These are phyloP conservation scores for Verticillium albo-atrum DNA, from an alignment of 2,329 filamentous ascomycete genomes.

Conservation along the genomic window DNA sequence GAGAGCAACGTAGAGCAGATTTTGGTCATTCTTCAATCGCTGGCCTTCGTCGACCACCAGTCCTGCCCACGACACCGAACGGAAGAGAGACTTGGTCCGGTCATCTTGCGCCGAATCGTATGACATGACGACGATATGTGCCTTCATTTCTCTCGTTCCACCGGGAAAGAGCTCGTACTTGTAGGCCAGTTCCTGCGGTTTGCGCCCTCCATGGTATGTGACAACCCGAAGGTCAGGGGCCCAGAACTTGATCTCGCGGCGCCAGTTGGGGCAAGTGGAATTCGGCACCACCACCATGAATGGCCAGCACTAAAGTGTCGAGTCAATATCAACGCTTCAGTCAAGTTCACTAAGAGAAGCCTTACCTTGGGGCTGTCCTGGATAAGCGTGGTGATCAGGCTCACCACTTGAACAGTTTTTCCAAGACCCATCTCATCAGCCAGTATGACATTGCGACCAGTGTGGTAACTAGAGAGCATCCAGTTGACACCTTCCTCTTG, in stretches of 20 bases:
- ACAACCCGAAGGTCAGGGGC: slow-evolving; percentile 80
- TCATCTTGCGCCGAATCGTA: slow-evolving; percentile 85
- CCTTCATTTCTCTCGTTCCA: slow-evolving; percentile 63
- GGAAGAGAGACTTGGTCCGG: slow-evolving; percentile 61
- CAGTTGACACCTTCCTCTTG: slow-evolving; percentile 93
- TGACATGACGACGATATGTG: slow-evolving; percentile 90
- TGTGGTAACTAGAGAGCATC: slow-evolving; percentile 87
- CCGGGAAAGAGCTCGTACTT: slow-evolving; percentile 81
- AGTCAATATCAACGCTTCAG: slow-evolving; percentile 8
- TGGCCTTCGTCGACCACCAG: slow-evolving; percentile 94
- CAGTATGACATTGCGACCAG: slow-evolving; percentile 78
- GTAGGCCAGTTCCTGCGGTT: slow-evolving; percentile 71
- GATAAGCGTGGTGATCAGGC: slow-evolving; percentile 70
- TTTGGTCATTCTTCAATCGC: slow-evolving; percentile 88
- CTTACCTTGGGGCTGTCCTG: slow-evolving; percentile 52
- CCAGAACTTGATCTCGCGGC: slow-evolving; percentile 93
- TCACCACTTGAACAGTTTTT: slow-evolving; percentile 92
- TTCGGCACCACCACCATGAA: slow-evolving; percentile 94
- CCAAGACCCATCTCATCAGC: slow-evolving; percentile 98
- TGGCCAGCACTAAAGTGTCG: slow-evolving; percentile 62
- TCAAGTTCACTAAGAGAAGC: not conserved
- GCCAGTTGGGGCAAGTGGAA: slow-evolving; percentile 95
- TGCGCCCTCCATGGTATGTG: slow-evolving; percentile 80
- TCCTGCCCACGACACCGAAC: slow-evolving; percentile 73
- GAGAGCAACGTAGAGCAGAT: slow-evolving; percentile 72